Evolutionary conservation across 768 basidiomycete genomes (phyloP).

Genomic region (Termitomyces sp.): DNA sequence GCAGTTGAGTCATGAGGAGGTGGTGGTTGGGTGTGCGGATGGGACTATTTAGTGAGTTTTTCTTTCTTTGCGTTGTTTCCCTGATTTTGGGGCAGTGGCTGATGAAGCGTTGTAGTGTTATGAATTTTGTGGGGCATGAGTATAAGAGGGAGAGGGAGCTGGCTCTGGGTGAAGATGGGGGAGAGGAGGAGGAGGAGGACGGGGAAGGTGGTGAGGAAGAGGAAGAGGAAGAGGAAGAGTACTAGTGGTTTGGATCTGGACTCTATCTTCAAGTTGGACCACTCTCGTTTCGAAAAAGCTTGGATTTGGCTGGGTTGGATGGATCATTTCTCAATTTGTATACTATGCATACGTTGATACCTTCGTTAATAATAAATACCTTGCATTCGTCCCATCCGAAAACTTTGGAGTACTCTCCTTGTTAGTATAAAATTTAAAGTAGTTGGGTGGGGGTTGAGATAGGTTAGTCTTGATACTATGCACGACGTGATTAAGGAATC

Average conservation of each 20-base stretch:
- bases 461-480: too few relatives aligned
- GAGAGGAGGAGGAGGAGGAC: neutral
- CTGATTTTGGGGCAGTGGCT: neutral
- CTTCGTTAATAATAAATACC: neutral
- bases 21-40: constrained; percentile 89
- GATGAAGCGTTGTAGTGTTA: constrained; percentile 24
- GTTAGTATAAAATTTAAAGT: too few relatives aligned
- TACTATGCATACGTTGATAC: neutral
- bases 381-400: too few relatives aligned
- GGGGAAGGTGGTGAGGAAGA: neutral
- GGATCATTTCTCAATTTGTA: neutral
- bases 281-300: neutral
- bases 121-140: constrained; percentile 38
- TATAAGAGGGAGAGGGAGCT: constrained; percentile 23
- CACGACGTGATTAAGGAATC: too few relatives aligned
- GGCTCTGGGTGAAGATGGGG: neutral
- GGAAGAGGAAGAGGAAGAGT: neutral
- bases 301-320: neutral
- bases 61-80: constrained; percentile 13
- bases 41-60: constrained; percentile 85
- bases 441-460: too few relatives aligned
- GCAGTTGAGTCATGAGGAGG: constrained; percentile 88
- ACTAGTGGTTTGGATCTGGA: neutral
- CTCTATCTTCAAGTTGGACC: neutral
- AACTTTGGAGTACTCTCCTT: too few relatives aligned